Conservation (phyloP, 2,329 filamentous ascomycete species). For the Arthrobotrys musiformis region DNA sequence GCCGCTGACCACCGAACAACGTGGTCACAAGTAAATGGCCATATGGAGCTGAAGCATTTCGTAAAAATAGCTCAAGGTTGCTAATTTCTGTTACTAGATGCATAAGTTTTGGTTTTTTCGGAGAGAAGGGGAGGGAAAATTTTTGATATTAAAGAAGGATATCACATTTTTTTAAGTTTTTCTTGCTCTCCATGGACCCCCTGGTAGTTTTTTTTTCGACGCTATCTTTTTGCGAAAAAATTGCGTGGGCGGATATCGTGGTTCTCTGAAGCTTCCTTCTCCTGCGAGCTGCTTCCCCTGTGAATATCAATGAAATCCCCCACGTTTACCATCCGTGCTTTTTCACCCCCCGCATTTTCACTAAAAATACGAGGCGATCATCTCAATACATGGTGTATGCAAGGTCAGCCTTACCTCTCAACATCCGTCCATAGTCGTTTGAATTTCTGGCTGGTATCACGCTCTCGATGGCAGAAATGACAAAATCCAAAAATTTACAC, state of each 20-base stretch:
- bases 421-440: neutral
- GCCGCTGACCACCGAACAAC: slow-evolving; percentile 54
- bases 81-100: slow-evolving; percentile 54
- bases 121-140: neutral
- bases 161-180: slow-evolving; percentile 37
- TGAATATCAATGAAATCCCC: slow-evolving; percentile 24
- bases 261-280: neutral
- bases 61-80: slow-evolving; percentile 52
- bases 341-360: slow-evolving; percentile 34
- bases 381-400: slow-evolving; percentile 38
- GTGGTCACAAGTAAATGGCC: slow-evolving; percentile 25
- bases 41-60: neutral
- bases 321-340: slow-evolving; percentile 19
- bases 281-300: slow-evolving; percentile 2
- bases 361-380: slow-evolving; percentile 54
- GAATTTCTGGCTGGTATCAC: slow-evolving; percentile 27
- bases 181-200: neutral
- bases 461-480: neutral
- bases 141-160: slow-evolving; percentile 22
- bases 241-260: slow-evolving; percentile 29
- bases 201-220: slow-evolving; percentile 5
- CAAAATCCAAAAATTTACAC: neutral
- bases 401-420: slow-evolving; percentile 54
- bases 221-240: slow-evolving; percentile 25
- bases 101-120: slow-evolving; percentile 12